Evolutionary conservation across 192 early-diverging fungal genomes (phyloP).

Genomic region (Coemansia sp.): DNA sequence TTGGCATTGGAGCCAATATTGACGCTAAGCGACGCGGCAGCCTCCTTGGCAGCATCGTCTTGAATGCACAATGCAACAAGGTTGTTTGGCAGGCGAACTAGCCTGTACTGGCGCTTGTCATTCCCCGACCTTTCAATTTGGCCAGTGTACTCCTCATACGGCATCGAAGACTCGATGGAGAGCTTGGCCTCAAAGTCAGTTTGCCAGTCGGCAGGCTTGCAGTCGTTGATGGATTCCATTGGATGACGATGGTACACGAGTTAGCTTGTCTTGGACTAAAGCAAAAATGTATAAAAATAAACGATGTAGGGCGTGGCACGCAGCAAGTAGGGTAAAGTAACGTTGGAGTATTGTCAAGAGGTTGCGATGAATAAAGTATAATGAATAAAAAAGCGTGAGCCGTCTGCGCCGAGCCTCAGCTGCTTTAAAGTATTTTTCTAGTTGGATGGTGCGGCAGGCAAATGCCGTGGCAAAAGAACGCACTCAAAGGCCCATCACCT

Average conservation of each 20-base stretch:
- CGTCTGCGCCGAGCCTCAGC: no score
- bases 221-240: neutral
- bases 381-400: no score
- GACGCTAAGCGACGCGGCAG: slow-evolving; percentile 63
- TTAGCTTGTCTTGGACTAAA: no score
- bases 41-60: slow-evolving; percentile 54
- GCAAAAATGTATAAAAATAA: no score
- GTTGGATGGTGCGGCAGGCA: no score
- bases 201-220: neutral
- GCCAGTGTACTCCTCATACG: slow-evolving; percentile 25
- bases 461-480: no score
- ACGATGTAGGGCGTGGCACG: no score
- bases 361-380: no score
- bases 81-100: slow-evolving; percentile 61
- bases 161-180: slow-evolving; percentile 1
- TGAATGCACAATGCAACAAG: slow-evolving; percentile 63
- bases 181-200: neutral
- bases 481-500: no score
- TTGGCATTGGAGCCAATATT: slow-evolving; percentile 64
- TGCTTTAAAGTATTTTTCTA: no score
- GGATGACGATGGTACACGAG: neutral
- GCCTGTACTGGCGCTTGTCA: slow-evolving; percentile 62
- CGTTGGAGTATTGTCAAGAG: no score
- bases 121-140: slow-evolving; percentile 55
- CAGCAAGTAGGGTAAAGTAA: no score